Conservation (phyloP, 176 grass and related monocot genomes). For the Bromus sterilis region DNA sequence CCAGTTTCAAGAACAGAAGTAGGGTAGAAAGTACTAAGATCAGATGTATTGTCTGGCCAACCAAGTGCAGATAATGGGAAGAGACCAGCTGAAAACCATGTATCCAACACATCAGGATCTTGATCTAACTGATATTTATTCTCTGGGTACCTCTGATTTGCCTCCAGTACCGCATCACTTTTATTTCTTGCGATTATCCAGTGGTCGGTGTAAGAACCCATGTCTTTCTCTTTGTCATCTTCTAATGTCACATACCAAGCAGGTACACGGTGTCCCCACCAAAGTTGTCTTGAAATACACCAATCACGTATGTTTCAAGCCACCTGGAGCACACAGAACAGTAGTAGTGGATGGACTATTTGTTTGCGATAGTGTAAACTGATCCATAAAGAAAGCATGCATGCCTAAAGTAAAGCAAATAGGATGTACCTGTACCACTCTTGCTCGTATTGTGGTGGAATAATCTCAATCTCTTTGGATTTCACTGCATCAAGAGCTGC, state of each 20-base stretch:
- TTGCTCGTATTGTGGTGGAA: conserved; percentile 88
- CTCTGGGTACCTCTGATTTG: conserved; percentile 48
- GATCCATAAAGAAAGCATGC: neutral
- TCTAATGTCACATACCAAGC: conserved; percentile 86
- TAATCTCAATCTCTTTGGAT: conserved; percentile 81
- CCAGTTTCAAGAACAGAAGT: conserved; percentile 91
- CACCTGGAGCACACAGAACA: conserved; percentile 45
- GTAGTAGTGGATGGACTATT: neutral
- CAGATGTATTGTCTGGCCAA: conserved; percentile 78
- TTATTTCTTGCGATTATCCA: conserved; percentile 88
- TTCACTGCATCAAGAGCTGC: conserved; percentile 63
- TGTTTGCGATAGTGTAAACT: neutral
- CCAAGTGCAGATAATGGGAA: conserved; percentile 81
- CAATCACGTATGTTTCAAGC: conserved; percentile 93
- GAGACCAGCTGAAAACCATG: conserved; percentile 88
- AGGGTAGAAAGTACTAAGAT: conserved; percentile 78
- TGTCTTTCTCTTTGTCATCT: conserved; percentile 57
- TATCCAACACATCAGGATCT: conserved; percentile 94
- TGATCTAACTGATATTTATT: conserved; percentile 53
- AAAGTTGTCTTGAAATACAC: conserved; percentile 92
- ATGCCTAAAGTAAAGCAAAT: neutral
- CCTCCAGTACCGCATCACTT: conserved; percentile 50
- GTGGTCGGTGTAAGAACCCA: conserved; percentile 56
- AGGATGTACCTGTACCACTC: conserved; percentile 80
- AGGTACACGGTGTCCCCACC: conserved; percentile 91